Evolutionary conservation across 2,329 filamentous ascomycete genomes (phyloP).

Genomic region (Chrysoporthe cubensis): DNA sequence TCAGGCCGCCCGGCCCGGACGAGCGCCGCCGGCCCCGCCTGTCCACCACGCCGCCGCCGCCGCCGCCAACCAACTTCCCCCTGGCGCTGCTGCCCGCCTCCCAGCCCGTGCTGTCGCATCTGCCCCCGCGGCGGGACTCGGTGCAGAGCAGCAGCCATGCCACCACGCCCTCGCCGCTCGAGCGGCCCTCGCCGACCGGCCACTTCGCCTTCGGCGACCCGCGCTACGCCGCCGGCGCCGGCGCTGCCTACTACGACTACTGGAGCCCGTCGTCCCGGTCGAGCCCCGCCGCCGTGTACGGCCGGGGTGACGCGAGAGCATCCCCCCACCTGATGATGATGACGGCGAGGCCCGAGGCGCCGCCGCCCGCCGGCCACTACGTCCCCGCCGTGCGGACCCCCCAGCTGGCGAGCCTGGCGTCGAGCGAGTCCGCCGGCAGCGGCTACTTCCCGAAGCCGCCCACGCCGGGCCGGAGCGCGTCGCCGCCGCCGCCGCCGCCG

Average conservation of each 20-base stretch:
- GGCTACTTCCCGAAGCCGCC: not conserved
- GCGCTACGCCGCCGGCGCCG: conserved; percentile 3
- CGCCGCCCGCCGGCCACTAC: conserved; percentile 4
- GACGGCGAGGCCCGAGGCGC: not conserved
- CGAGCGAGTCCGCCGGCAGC: not conserved
- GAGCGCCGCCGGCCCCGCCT: conserved; percentile 8
- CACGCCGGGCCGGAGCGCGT: not conserved
- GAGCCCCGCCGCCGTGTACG: not conserved
- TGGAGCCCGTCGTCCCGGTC: conserved; percentile 2
- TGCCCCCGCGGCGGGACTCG: conserved; percentile 9
- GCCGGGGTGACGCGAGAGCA: conserved; percentile 3
- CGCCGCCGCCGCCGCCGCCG: not conserved
- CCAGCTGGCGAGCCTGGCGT: not conserved
- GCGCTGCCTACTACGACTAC: conserved; percentile 9
- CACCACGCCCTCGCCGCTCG: conserved; percentile 31
- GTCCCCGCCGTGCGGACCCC: conserved; percentile 2
- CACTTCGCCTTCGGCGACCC: conserved; percentile 19
- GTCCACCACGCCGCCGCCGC: not conserved
- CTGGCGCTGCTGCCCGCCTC: conserved; percentile 5
- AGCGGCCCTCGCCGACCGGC: conserved; percentile 30
- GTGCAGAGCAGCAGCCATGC: conserved; percentile 32
- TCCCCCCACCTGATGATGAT: not conserved
- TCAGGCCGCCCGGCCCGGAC: conserved; percentile 6
- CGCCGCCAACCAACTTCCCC: conserved; percentile 10
- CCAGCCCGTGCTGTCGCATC: conserved; percentile 8